Evolutionary conservation across 2,329 filamentous ascomycete species (phyloP).

Genomic region (Zasmidium angulare): DNA sequence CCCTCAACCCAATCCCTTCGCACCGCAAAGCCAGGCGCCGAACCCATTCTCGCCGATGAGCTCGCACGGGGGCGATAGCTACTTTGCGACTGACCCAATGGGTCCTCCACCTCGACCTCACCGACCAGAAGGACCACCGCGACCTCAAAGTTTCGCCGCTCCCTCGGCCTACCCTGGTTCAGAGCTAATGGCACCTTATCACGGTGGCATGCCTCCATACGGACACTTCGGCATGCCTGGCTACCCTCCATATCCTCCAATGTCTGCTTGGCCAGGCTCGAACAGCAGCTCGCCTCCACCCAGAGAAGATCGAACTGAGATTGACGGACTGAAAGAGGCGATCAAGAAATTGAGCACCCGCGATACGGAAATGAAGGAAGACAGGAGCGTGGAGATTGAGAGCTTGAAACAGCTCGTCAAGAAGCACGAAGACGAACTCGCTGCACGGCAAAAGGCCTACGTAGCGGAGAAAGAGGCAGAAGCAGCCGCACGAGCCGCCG

Average conservation of each 20-base stretch:
- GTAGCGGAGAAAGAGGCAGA: constrained; percentile 30
- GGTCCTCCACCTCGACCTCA: constrained; percentile 24
- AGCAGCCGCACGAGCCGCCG: constrained; percentile 30
- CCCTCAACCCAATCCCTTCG: constrained; percentile 40
- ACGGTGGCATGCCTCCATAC: constrained; percentile 23
- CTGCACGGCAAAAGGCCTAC: constrained; percentile 30
- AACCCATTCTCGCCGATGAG: constrained; percentile 36
- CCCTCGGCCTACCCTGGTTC: constrained; percentile 28
- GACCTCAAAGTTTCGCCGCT: constrained; percentile 32
- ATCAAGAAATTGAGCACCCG: constrained; percentile 19
- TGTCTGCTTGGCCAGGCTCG: constrained; percentile 21
- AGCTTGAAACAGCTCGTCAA: constrained; percentile 42
- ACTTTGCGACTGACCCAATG: constrained; percentile 36
- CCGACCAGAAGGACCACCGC: constrained; percentile 25
- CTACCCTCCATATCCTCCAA: constrained; percentile 21
- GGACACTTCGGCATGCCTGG: constrained; percentile 22
- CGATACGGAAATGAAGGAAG: constrained; percentile 19
- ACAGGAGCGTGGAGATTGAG: constrained; percentile 28
- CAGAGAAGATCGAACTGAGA: constrained; percentile 21
- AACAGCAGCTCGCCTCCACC: constrained; percentile 31
- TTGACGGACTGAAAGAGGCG: constrained; percentile 25
- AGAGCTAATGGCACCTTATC: constrained; percentile 29
- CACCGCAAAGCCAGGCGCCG: constrained; percentile 27
- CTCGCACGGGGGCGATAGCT: constrained; percentile 30
- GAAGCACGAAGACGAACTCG: constrained; percentile 40